A percentile compares a stretch with the other conserved stretches of the same genome.
phyloP scores from a whole-genome alignment of 306 rosid species.

The Pterocarpus santalinus region DNA sequence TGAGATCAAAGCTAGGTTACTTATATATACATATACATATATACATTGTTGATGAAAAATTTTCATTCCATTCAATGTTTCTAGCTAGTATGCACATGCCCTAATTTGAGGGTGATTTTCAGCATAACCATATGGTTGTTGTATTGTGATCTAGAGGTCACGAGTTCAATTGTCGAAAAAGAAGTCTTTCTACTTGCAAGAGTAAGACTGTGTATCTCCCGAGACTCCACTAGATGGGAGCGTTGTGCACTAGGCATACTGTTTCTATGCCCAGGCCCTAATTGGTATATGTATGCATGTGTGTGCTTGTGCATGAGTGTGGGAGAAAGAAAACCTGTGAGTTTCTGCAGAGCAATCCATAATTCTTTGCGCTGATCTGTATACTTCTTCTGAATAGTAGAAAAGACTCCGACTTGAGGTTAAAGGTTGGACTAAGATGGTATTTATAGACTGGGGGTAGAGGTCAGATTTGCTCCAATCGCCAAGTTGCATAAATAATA shows the following conservation, averaged over 20 bases:
- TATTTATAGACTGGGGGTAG: conserved; percentile 57
- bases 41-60: too few relatives aligned
- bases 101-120: too few relatives aligned
- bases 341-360: conserved; percentile 70
- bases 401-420: conserved; percentile 44
- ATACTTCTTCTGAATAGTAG: background rate
- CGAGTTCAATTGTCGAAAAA: too few relatives aligned
- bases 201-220: too few relatives aligned
- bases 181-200: too few relatives aligned
- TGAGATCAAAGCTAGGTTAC: background rate
- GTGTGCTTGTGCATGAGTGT: conserved; percentile 22
- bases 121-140: too few relatives aligned
- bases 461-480: conserved; percentile 2
- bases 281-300: background rate
- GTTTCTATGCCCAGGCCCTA: background rate
- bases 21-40: background rate
- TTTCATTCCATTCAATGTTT: too few relatives aligned
- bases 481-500: conserved; percentile 50
- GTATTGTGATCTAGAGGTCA: too few relatives aligned
- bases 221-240: too few relatives aligned
- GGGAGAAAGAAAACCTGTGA: conserved; percentile 63
- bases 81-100: too few relatives aligned
- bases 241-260: too few relatives aligned
- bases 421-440: conserved; percentile 36
- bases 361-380: conserved; percentile 3